Evolutionary conservation across 2,329 filamentous ascomycete species (phyloP).

Genomic region (Fusarium subtropicale): DNA sequence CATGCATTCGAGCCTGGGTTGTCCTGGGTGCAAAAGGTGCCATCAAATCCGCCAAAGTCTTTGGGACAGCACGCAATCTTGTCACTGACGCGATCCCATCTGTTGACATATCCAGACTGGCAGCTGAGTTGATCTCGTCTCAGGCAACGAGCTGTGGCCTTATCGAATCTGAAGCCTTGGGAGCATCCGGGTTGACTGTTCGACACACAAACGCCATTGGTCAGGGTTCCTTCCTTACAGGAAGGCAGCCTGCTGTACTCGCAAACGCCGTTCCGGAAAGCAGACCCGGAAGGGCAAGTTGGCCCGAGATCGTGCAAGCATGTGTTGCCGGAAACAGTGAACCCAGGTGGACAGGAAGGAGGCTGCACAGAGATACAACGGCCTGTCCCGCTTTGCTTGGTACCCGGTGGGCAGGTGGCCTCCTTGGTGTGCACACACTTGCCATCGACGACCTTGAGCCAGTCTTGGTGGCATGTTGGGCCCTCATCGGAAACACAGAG

Average conservation of each 20-base stretch:
- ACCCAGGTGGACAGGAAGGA: background rate
- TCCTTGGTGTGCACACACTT: constrained; percentile 1
- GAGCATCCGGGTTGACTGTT: background rate
- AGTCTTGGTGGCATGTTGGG: constrained; percentile 2
- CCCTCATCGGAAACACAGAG: constrained; percentile 1
- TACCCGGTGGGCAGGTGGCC: background rate
- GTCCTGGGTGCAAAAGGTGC: background rate
- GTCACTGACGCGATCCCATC: background rate
- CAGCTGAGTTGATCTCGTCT: background rate
- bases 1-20: background rate
- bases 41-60: background rate
- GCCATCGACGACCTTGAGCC: constrained; percentile 2
- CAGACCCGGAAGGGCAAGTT: background rate
- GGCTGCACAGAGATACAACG: background rate
- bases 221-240: background rate
- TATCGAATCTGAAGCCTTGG: background rate
- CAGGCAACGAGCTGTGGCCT: background rate
- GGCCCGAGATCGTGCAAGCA: background rate
- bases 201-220: background rate
- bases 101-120: background rate
- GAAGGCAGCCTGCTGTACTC: background rate
- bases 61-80: background rate
- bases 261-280: background rate
- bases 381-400: background rate
- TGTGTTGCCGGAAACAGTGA: background rate